A percentile compares a stretch with the other conserved stretches of the same genome.
phyloP scores from a whole-genome alignment of 345 rosid genomes.

The Eucalyptus pauciflora region DNA sequence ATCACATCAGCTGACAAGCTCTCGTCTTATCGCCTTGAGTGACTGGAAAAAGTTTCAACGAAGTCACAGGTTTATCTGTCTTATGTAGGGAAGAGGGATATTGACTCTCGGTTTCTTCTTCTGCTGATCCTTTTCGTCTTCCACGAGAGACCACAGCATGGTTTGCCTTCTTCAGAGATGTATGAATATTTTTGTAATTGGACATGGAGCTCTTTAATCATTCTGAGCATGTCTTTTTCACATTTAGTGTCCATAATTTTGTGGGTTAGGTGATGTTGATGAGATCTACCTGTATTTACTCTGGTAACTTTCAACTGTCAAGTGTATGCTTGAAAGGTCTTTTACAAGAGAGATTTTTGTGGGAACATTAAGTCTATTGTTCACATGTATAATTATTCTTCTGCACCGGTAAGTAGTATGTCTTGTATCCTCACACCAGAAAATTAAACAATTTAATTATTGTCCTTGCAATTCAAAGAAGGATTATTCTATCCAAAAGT shows the following conservation, averaged over 20 bases:
- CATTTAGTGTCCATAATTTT: background rate
- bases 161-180: background rate
- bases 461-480: background rate
- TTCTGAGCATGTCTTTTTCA: background rate
- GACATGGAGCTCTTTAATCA: background rate
- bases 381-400: background rate
- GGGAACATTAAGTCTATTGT: background rate
- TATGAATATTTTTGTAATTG: background rate
- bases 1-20: background rate
- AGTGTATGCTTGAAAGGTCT: background rate
- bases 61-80: background rate
- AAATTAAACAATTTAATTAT: background rate
- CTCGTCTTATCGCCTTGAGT: background rate
- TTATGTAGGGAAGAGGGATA: rapidly evolving
- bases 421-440: background rate
- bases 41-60: background rate
- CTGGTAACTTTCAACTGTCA: background rate
- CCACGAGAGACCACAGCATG: background rate
- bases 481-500: background rate
- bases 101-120: background rate
- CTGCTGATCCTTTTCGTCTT: background rate
- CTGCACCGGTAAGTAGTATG: background rate
- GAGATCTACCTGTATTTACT: background rate
- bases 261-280: background rate
- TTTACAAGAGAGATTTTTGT: background rate